phyloP scores from a whole-genome alignment of 2,329 filamentous ascomycete genomes.

The Akanthomyces lecanii region DNA sequence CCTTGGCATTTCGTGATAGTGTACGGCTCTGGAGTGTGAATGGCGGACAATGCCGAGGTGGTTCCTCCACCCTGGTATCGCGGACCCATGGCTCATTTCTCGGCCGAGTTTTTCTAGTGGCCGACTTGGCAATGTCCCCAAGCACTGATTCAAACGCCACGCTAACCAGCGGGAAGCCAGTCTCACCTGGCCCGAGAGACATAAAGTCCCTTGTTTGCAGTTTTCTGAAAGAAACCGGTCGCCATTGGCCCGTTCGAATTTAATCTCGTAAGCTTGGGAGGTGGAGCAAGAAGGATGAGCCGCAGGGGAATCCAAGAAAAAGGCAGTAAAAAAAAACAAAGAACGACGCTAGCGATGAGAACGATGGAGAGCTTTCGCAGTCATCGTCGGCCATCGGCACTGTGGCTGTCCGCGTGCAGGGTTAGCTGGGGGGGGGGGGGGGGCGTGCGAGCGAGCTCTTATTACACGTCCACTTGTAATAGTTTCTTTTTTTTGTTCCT shows the following conservation, averaged over 20 bases:
- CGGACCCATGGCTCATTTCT: no score
- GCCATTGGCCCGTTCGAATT: no score
- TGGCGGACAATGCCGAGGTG: slow-evolving; percentile 4
- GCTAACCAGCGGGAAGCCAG: no score
- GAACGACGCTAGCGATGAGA: background rate
- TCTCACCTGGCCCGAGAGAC: no score
- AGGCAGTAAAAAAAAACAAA: background rate
- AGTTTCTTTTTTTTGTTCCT: background rate
- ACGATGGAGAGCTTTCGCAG: background rate
- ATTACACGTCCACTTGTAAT: background rate
- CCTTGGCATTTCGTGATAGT: background rate
- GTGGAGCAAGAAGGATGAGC: no score
- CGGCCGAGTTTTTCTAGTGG: background rate
- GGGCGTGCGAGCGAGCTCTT: background rate
- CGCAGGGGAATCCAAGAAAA: no score
- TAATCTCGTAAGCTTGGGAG: no score
- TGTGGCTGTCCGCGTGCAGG: background rate
- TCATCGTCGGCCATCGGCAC: background rate
- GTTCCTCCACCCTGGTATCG: background rate
- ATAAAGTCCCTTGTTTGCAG: no score
- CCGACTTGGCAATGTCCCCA: background rate
- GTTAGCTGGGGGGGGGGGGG: background rate
- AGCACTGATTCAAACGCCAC: background rate
- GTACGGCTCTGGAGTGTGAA: slow-evolving; percentile 5
- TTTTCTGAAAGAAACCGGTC: no score